Evolutionary conservation across 176 grass and related monocot species (phyloP).

Genomic region (Pharus latifolius): DNA sequence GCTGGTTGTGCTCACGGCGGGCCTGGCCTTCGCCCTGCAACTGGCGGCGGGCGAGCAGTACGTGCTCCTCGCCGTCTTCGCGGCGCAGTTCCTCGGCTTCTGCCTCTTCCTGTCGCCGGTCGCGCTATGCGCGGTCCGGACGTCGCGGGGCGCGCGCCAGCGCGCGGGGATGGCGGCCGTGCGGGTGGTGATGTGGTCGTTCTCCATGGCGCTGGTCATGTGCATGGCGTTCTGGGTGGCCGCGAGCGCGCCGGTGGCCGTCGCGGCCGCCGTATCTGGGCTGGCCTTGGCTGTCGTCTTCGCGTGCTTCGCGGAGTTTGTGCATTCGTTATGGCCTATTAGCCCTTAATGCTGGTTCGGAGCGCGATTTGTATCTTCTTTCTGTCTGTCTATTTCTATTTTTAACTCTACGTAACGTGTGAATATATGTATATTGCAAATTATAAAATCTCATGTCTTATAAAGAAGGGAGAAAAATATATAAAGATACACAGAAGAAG

Average conservation of each 20-base stretch:
- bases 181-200: slow-evolving; percentile 32
- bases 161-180: not conserved
- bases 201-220: slow-evolving; percentile 28
- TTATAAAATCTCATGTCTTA: no score
- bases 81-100: slow-evolving; percentile 31
- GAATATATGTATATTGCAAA: no score
- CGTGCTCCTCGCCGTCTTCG: slow-evolving; percentile 31
- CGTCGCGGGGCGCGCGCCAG: not conserved
- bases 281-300: slow-evolving; percentile 17
- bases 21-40: slow-evolving; percentile 27
- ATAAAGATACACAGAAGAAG: no score
- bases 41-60: slow-evolving; percentile 33
- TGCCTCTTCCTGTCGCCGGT: slow-evolving; percentile 29
- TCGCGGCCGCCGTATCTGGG: slow-evolving; percentile 1
- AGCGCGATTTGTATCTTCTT: no score
- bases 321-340: slow-evolving; percentile 10
- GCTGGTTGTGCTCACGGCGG: slow-evolving; percentile 20
- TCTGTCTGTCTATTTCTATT: no score
- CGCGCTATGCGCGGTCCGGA: slow-evolving; percentile 37
- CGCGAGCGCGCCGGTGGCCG: slow-evolving; percentile 7
- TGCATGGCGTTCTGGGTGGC: slow-evolving; percentile 39
- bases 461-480: no score
- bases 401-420: no score
- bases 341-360: no score
- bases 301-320: slow-evolving; percentile 25